Evolutionary conservation across 805 yeast species (phyloP), one percentile per base, ranked within the genome.

Genomic region (Pichia ethanolica): DNA sequence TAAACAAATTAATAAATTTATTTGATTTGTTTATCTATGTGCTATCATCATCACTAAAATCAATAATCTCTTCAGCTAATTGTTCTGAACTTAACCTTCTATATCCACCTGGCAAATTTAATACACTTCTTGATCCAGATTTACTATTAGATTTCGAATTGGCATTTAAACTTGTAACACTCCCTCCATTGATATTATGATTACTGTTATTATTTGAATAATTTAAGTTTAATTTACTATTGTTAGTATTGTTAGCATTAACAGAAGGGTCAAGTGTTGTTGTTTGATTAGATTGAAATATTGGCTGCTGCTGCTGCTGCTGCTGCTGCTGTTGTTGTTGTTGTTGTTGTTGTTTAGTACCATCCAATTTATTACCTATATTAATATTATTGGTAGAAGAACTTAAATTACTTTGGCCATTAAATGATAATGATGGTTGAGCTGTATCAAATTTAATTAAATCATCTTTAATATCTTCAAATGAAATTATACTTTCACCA

Each of bases 1-100:
- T 26, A 39, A 39, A 39, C 28, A 25, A 28, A 28, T 6, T 28
- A 5, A 28, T 6, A 8, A 6, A 8, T 28, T 28, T 6, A 8
- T 28, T 28, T 28, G 8, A 42, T 33, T 33, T 14, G 28, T 35
- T 11, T 20, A 35, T 38, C 33, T 32, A 39, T 14, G 9, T n/a
- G 5, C 40, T 32, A 8, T 33, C 25, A n/a, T 56, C 62, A 42
- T 60, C 63, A 40, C 61, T 58, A 26, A 60, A 53, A 48, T 60
- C 57, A 36, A 61, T 42, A 33, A 55, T 57, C 38, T 60, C 63
- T 40, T 59, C 59, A 9, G 49, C 42, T 35, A 59, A 39, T 42
- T 59, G 61, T 35, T 57, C 61, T 28, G 56, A 44, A 38, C 59
- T 56, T 42, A 58, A 42, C 7, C 47, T 49, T 38, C 43, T 47